phyloP scores from a whole-genome alignment of 306 rosid species.

The Lathyrus tuberosus region DNA sequence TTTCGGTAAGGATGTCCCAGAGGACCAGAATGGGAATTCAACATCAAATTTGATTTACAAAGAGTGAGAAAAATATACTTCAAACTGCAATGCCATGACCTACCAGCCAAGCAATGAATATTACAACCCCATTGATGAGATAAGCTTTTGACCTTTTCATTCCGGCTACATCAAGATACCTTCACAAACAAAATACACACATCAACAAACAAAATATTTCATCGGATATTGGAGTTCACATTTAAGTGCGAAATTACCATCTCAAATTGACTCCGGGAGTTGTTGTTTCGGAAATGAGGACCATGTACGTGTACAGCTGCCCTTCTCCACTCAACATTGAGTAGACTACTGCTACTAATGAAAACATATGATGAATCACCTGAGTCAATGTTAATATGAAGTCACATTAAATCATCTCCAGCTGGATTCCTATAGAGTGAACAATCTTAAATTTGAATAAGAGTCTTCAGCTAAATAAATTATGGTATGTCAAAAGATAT shows the following conservation, averaged over 20 bases:
- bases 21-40: slow-evolving; percentile 4
- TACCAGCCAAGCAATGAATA: slow-evolving; percentile 96
- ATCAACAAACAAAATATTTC: slow-evolving; percentile 20
- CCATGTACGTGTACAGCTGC: slow-evolving; percentile 89
- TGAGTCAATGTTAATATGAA: slow-evolving; percentile 51
- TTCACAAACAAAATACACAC: slow-evolving; percentile 45
- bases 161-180: slow-evolving; percentile 97
- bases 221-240: slow-evolving; percentile 2
- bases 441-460: slow-evolving; percentile 40
- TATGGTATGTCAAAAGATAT: slow-evolving; percentile 36
- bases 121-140: slow-evolving; percentile 82
- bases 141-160: slow-evolving; percentile 84
- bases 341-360: slow-evolving; percentile 73
- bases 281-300: slow-evolving; percentile 92
- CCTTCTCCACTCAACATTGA: slow-evolving; percentile 92
- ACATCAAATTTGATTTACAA: slow-evolving; percentile 21
- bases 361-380: slow-evolving; percentile 90
- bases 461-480: slow-evolving; percentile 30
- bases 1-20: slow-evolving; percentile 31
- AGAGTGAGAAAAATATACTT: slow-evolving; percentile 16
- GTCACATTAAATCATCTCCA: slow-evolving; percentile 41
- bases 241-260: slow-evolving; percentile 61
- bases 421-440: slow-evolving; percentile 35
- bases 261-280: slow-evolving; percentile 97
- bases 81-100: slow-evolving; percentile 40